Percentiles rank a stretch among this genome's conserved stretches.
phyloP scores from a whole-genome alignment of 225 moss, liverwort and hornwort genomes.

The Pleurozium schreberi region DNA sequence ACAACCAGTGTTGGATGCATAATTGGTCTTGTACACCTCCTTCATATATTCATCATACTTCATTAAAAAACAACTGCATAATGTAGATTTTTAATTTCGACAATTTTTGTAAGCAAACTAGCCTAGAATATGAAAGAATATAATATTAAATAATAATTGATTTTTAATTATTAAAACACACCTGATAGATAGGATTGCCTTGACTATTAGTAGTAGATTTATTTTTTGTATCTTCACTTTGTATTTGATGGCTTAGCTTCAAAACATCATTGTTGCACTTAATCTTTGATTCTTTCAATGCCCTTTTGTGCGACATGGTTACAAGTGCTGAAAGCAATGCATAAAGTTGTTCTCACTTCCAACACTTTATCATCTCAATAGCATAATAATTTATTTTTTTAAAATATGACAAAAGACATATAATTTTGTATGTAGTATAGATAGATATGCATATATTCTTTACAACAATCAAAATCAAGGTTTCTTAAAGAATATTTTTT shows the following conservation, averaged over 20 bases:
- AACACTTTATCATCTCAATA: background rate
- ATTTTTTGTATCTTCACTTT: background rate
- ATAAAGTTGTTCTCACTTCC: background rate
- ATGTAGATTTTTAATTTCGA: background rate
- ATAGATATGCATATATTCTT: background rate
- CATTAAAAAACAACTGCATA: background rate
- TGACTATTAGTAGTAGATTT: background rate
- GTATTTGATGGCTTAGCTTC: background rate
- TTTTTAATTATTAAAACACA: background rate
- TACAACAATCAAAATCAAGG: background rate
- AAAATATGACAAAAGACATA: background rate
- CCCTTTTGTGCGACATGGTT: background rate
- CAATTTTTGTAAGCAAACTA: background rate
- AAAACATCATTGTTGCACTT: background rate
- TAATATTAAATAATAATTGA: background rate
- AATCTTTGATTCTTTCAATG: background rate
- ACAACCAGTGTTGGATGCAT: background rate
- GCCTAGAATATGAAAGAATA: background rate
- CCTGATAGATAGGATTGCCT: background rate
- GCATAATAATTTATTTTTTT: background rate
- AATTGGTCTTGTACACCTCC: slow-evolving; percentile 10
- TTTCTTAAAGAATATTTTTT: background rate
- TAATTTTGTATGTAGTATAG: background rate
- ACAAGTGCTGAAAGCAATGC: background rate
- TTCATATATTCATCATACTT: slow-evolving; percentile 6